Evolutionary conservation across 345 rosid genomes (phyloP).

Genomic region (Euphorbia peplus): DNA sequence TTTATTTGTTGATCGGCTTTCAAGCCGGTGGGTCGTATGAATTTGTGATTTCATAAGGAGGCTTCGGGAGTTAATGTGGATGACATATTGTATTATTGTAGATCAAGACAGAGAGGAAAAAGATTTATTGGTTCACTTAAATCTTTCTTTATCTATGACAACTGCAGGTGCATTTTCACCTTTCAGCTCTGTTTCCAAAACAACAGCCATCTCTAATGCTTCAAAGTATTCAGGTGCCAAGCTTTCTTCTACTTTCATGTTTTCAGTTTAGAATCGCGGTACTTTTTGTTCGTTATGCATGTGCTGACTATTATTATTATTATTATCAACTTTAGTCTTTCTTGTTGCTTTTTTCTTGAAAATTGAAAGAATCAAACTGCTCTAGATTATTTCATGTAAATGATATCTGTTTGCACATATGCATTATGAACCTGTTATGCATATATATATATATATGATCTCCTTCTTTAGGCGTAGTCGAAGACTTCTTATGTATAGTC

Average conservation of each 20-base stretch:
- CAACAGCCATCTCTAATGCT: slow-evolving; percentile 74
- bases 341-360: background rate
- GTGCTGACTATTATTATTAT: background rate
- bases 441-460: too few relatives aligned
- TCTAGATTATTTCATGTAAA: background rate
- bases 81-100: background rate
- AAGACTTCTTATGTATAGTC: too few relatives aligned
- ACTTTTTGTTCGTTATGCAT: background rate
- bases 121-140: too few relatives aligned
- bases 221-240: slow-evolving; percentile 77
- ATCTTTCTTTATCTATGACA: too few relatives aligned
- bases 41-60: too few relatives aligned
- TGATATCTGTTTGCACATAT: background rate
- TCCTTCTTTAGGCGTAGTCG: too few relatives aligned
- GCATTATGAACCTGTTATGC: background rate
- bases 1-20: background rate
- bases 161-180: slow-evolving; percentile 61
- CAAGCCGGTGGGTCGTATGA: background rate
- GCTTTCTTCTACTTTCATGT: background rate
- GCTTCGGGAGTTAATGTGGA: background rate
- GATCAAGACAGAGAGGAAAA: background rate
- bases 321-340: background rate
- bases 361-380: background rate
- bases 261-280: slow-evolving; percentile 3
- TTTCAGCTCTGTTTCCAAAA: slow-evolving; percentile 82